Evolutionary conservation across 495 filamentous ascomycete genomes (phyloP), one percentile per base, ranked within the genome.

Genomic region (Cairneyella variabilis): DNA sequence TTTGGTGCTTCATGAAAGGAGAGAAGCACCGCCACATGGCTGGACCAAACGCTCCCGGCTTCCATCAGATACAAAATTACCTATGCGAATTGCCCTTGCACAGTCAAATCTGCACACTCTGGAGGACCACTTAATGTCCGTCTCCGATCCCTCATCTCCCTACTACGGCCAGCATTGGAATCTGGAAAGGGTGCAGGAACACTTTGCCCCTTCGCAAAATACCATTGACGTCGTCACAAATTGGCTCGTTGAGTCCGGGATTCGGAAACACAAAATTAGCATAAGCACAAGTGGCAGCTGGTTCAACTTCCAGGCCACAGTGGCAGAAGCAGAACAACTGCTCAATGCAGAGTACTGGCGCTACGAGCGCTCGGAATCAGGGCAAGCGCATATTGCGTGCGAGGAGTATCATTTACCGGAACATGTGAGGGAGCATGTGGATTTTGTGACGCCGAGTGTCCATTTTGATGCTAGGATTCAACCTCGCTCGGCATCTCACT

Each of bases 71-170:
- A 21, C 14, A 8, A 27, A 5, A 26, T 14, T 80, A 1, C 74
- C 75, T 1, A 69, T 81, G 21, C 67, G 71, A 20, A 75, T 81
- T 46, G 77, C 71, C 7, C 54, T 81, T 54, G 68, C 61, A 14
- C 77, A 81, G 59, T 64, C 60, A 16, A 79, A 77, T 38, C 36
- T 79, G 11, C 69, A 77, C 34, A 54, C 64, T 23, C 72, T 69
- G 1, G 69, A 77, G 56, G 73, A 75, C 10, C 67, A 71, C 25
- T 64, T 81, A 3, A 78, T 79, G 74, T 63, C 73, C 44, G 63
- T 80, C 21, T 40, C 51, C 20, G 26, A 52, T 26, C 54, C 54
- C 3, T 37, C 30, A 8, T 53, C 49, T 2, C 17, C 20, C 6
- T 23, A 55, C 12, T 57, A 30, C 37, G 54, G 54, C 16, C 28